A percentile compares a stretch with the other conserved stretches of the same genome.
phyloP scores from a whole-genome alignment of 2,329 filamentous ascomycete genomes.

The Aspergillus sp. region DNA sequence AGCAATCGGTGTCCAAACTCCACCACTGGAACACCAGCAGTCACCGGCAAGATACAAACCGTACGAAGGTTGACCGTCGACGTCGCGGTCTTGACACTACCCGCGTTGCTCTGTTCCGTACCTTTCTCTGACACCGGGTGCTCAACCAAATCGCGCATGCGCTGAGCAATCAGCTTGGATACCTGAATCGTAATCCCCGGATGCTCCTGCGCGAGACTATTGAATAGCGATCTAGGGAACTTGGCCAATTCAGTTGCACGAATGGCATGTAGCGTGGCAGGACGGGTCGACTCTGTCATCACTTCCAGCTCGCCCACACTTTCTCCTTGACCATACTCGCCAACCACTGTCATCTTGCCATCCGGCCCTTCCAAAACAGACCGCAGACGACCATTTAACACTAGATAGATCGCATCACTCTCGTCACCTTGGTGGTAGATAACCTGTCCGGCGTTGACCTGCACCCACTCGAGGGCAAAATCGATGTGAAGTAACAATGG shows the following conservation, averaged over 20 bases:
- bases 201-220: slow-evolving; percentile 93
- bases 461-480: slow-evolving; percentile 96
- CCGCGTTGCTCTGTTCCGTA: slow-evolving; percentile 54
- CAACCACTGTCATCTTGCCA: slow-evolving; percentile 75
- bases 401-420: slow-evolving; percentile 96
- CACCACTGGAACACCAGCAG: slow-evolving; percentile 82
- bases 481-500: slow-evolving; percentile 92
- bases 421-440: slow-evolving; percentile 92
- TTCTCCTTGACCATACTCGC: slow-evolving; percentile 93
- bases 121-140: slow-evolving; percentile 63
- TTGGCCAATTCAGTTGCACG: slow-evolving; percentile 94
- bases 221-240: slow-evolving; percentile 92
- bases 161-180: slow-evolving; percentile 93
- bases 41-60: slow-evolving; percentile 85
- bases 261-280: slow-evolving; percentile 89
- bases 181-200: slow-evolving; percentile 98
- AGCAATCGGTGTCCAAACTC: slow-evolving; percentile 89
- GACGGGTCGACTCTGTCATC: slow-evolving; percentile 85
- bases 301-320: slow-evolving; percentile 97
- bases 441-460: slow-evolving; percentile 89
- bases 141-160: slow-evolving; percentile 85
- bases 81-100: slow-evolving; percentile 51
- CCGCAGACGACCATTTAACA: slow-evolving; percentile 84
- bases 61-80: slow-evolving; percentile 90
- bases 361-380: slow-evolving; percentile 75